Percentiles rank a stretch among this genome's conserved stretches.
Evolutionary conservation across 805 yeast species (phyloP).

Genomic region (Priceomyces medius): DNA sequence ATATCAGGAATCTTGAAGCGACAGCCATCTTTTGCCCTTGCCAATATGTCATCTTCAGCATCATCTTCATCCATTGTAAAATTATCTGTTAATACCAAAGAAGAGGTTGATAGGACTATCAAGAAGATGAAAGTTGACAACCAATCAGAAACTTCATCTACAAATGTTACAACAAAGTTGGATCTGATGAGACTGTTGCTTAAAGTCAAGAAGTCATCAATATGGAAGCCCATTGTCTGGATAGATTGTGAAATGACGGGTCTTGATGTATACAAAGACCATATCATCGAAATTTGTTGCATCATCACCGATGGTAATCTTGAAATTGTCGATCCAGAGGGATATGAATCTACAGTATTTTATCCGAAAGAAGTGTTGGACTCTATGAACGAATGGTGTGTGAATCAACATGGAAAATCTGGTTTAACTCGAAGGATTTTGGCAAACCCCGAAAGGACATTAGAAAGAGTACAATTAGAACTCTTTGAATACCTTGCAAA

Average conservation of each 20-base stretch:
- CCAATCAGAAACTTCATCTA: not conserved
- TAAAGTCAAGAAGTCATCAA: constrained; percentile 1
- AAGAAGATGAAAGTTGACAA: constrained; percentile 1
- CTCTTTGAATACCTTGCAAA: constrained; percentile 59
- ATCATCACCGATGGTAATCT: constrained; percentile 82
- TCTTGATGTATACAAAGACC: constrained; percentile 67
- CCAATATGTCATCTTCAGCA: not conserved
- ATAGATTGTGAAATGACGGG: constrained; percentile 99
- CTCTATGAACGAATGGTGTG: constrained; percentile 87
- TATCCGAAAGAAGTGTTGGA: constrained; percentile 61
- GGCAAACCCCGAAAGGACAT: constrained; percentile 49
- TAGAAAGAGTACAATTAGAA: constrained; percentile 62
- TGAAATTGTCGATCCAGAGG: constrained; percentile 62
- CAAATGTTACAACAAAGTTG: too few relatives aligned
- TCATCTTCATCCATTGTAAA: not conserved
- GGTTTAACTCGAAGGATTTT: constrained; percentile 79
- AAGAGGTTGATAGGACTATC: not conserved
- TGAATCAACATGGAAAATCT: constrained; percentile 66
- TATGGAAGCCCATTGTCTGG: constrained; percentile 68
- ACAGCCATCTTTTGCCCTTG: not conserved
- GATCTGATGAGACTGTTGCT: constrained; percentile 4
- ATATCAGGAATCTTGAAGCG: not conserved
- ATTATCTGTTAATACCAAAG: not conserved
- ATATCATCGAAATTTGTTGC: constrained; percentile 89
- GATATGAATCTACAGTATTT: constrained; percentile 81